These are phyloP conservation scores for Lepidium aucheri DNA, from an alignment of 345 rosid genomes.

Conservation along the genomic window DNA sequence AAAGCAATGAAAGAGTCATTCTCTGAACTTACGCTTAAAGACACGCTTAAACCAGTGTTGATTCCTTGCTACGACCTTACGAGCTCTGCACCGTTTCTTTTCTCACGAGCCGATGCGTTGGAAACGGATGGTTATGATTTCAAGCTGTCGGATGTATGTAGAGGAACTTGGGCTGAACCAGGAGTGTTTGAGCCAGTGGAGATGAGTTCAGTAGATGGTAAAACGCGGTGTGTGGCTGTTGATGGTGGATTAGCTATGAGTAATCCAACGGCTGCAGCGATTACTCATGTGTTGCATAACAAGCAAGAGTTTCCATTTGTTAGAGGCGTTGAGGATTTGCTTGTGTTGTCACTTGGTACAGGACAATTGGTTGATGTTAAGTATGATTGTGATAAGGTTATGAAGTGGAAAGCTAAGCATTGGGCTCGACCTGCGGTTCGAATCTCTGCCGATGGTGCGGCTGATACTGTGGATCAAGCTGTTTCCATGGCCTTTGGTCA, in stretches of 20 bases:
- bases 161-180: slow-evolving; percentile 83
- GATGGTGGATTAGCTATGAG: slow-evolving; percentile 89
- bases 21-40: slow-evolving; percentile 58
- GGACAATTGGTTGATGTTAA: slow-evolving; percentile 73
- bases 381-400: slow-evolving; percentile 68
- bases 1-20: slow-evolving; percentile 64
- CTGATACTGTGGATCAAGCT: slow-evolving; percentile 88
- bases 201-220: slow-evolving; percentile 75
- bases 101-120: slow-evolving; percentile 90
- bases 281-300: slow-evolving; percentile 92
- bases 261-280: slow-evolving; percentile 89
- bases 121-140: slow-evolving; percentile 86
- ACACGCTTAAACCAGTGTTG: slow-evolving; percentile 83
- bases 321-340: slow-evolving; percentile 88
- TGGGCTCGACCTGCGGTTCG: slow-evolving; percentile 90
- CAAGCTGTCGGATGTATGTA: slow-evolving; percentile 82
- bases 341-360: slow-evolving; percentile 72
- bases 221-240: slow-evolving; percentile 73
- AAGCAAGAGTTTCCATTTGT: slow-evolving; percentile 96
- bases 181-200: slow-evolving; percentile 59
- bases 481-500: slow-evolving; percentile 91
- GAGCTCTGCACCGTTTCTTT: slow-evolving; percentile 82
- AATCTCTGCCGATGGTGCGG: slow-evolving; percentile 66
- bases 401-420: slow-evolving; percentile 72
- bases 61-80: slow-evolving; percentile 88